Evolutionary conservation across 2,329 filamentous ascomycete species (phyloP).

Genomic region (Boeremia exigua): DNA sequence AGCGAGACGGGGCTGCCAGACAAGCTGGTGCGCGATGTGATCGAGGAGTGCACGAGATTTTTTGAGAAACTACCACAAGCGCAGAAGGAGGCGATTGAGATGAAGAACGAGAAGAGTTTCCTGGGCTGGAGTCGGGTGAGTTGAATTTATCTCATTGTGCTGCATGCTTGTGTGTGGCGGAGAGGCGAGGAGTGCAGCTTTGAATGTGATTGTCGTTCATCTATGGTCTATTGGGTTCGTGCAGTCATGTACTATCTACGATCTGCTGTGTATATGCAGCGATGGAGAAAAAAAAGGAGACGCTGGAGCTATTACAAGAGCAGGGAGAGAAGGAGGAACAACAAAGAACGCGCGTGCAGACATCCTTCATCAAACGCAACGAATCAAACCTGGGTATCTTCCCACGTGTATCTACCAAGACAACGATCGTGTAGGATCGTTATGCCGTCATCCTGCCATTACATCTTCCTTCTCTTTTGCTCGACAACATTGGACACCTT

Average conservation of each 20-base stretch:
- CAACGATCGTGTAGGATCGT: neutral
- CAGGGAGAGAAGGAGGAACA: neutral
- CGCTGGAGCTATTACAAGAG: slow-evolving; percentile 6
- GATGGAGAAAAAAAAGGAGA: neutral
- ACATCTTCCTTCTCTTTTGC: slow-evolving; percentile 11
- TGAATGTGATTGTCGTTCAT: neutral
- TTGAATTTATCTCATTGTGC: slow-evolving; percentile 14
- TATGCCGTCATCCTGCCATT: neutral
- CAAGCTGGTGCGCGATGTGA: slow-evolving; percentile 68
- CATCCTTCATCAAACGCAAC: neutral
- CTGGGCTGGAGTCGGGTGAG: slow-evolving; percentile 55
- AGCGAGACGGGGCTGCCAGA: slow-evolving; percentile 70
- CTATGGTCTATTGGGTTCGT: slow-evolving; percentile 14
- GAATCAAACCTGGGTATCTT: slow-evolving; percentile 12
- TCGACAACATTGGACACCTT: slow-evolving; percentile 16
- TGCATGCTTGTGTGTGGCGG: neutral
- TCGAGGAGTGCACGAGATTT: slow-evolving; percentile 72
- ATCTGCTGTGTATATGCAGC: slow-evolving; percentile 2
- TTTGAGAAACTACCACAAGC: slow-evolving; percentile 74
- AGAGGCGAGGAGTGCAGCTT: neutral
- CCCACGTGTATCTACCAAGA: slow-evolving; percentile 8
- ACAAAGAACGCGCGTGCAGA: neutral
- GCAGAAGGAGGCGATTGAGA: slow-evolving; percentile 71
- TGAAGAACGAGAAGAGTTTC: slow-evolving; percentile 58
- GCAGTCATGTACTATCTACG: slow-evolving; percentile 11